These are phyloP conservation scores for Skeletonema menzelii DNA, from an alignment of 108 stramenopile species.

Conservation along the genomic window DNA sequence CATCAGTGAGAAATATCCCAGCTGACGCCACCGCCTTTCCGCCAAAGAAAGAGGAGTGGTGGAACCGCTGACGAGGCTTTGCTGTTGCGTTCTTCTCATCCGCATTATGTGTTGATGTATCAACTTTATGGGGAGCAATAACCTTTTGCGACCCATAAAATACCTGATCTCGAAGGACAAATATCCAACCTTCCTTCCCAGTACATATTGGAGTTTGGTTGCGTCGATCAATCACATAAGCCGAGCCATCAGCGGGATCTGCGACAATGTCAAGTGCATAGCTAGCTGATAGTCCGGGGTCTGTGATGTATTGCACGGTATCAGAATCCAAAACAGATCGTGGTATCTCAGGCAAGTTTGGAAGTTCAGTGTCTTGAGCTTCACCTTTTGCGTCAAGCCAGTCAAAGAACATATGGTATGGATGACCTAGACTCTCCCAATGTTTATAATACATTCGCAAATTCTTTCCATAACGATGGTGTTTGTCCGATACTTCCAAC, in stretches of 20 bases:
- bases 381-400: conserved; percentile 89
- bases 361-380: conserved; percentile 62
- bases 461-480: conserved; percentile 94
- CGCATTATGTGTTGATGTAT: not conserved
- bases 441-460: conserved; percentile 87
- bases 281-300: conserved; percentile 56
- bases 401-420: conserved; percentile 82
- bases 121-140: conserved; percentile 46
- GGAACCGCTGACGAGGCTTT: conserved; percentile 80
- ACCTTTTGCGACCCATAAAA: conserved; percentile 88
- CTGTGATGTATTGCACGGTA: conserved; percentile 78
- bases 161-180: conserved; percentile 81
- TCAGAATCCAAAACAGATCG: conserved; percentile 77
- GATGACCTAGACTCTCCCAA: conserved; percentile 77
- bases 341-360: conserved; percentile 71
- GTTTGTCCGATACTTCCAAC: conserved; percentile 89
- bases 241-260: conserved; percentile 53
- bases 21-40: conserved; percentile 90
- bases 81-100: conserved; percentile 22
- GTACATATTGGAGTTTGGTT: conserved; percentile 63
- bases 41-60: conserved; percentile 93
- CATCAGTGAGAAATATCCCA: conserved; percentile 88
- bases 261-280: conserved; percentile 62
- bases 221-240: conserved; percentile 52
- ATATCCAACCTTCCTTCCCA: conserved; percentile 90